Conservation (phyloP, 805 yeast genomes). For the Candida incommunis region DNA sequence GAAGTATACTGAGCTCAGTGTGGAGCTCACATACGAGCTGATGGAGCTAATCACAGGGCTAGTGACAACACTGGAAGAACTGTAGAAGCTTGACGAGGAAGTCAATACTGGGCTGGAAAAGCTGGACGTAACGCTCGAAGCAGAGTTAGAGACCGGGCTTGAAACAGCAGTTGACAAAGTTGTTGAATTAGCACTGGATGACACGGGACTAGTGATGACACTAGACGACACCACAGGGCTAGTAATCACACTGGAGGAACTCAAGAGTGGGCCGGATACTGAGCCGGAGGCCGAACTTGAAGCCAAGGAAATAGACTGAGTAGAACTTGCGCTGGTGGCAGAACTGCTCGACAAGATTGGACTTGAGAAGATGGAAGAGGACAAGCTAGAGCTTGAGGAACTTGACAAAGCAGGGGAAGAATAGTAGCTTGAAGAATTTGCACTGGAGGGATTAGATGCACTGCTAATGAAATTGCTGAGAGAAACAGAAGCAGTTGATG, state of each 20-base stretch:
- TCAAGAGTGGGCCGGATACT: too few relatives aligned
- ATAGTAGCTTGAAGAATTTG: not conserved
- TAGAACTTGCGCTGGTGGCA: not conserved
- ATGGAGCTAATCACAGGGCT: too few relatives aligned
- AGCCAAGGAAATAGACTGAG: too few relatives aligned
- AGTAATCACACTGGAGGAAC: not conserved
- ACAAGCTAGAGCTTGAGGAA: not conserved
- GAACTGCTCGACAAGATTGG: not conserved
- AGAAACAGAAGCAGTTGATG: too few relatives aligned
- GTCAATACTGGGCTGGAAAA: not conserved
- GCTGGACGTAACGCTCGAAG: not conserved
- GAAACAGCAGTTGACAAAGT: not conserved
- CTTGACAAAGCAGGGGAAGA: conserved; percentile 1
- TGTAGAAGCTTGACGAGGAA: not conserved
- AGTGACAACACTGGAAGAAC: not conserved
- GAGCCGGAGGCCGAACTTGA: too few relatives aligned
- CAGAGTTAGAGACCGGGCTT: not conserved
- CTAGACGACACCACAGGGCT: not conserved
- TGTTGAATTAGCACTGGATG: conserved; percentile 2
- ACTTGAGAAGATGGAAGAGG: not conserved
- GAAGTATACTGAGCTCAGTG: too few relatives aligned
- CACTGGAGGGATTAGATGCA: too few relatives aligned
- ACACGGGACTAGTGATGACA: conserved; percentile 1
- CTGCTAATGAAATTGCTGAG: too few relatives aligned
- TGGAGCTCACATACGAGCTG: too few relatives aligned